Base-by-base conservation (phyloP, 108 stramenopile genomes). In the Nitzschia sp. region DNA sequence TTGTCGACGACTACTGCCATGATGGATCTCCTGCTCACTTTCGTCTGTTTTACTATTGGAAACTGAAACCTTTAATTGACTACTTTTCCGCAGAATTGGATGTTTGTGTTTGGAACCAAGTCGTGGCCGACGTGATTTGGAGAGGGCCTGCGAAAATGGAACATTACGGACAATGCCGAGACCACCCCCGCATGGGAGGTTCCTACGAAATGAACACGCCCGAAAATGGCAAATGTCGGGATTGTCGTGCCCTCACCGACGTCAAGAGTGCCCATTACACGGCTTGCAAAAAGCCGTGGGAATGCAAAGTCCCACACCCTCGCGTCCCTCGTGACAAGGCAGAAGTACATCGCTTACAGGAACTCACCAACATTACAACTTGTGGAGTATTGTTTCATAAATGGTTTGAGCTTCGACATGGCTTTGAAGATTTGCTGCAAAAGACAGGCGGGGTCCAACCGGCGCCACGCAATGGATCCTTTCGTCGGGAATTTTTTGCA, bases 271-370 rank as follows among this genome's bases (percentile, higher is more conserved):
- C 68, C 20, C 88, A 89, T 71, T 89, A 84, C 57, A 89, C 88
- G 0, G 84, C 84, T 8, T 89, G 88, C 57, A 86, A 86, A 56
- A 89, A 89, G 60, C 88, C 88, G 24, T 89, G 84, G 84, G 84
- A 89, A 71, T 89, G 88, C 57, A 60, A 43, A 37, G 52, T 83
- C 10, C 82, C 86, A 3, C 15, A 73, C 61, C 88, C 88, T 20
- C 56, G 85, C 15, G 65, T 69, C 17, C 82, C 86, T 14, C 63
- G 76, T 26, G 72, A 87, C 57, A 77, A 86, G 37, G 29, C 38
- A 20, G 79, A 86, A 51, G 66, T 63, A 19, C 81, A 86, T 66
- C 84, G 86, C 34, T 53, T 87, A 12, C 15, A 76, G 22, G 79
- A 90, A 57, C 63, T 90, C 63, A 80, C 84, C 24, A 85, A 89